Conservation (phyloP, 768 basidiomycete genomes). For the Chalciporus pseudorubinellus region DNA sequence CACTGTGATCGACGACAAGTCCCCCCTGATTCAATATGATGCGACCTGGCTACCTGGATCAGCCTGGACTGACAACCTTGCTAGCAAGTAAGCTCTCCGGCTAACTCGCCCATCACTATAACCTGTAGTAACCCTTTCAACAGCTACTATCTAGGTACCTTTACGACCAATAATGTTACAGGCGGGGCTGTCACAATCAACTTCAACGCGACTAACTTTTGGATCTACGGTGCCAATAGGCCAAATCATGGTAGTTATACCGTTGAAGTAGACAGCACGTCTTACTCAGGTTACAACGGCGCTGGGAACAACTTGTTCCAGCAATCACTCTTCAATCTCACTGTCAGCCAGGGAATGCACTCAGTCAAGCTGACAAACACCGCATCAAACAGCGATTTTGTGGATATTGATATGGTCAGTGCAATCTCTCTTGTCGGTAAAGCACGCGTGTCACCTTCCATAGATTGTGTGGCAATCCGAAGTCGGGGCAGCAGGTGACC, state of each 20-base stretch:
- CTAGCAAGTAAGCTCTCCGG: slow-evolving; percentile 15
- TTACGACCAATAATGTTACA: slow-evolving; percentile 35
- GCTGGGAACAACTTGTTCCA: slow-evolving; percentile 34
- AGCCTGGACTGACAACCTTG: slow-evolving; percentile 9
- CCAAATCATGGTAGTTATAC: slow-evolving; percentile 45
- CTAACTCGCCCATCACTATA: neutral
- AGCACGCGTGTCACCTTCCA: neutral
- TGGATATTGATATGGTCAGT: slow-evolving; percentile 49
- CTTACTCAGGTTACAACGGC: slow-evolving; percentile 31
- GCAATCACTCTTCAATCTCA: slow-evolving; percentile 38
- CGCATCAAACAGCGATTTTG: slow-evolving; percentile 30
- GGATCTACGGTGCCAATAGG: slow-evolving; percentile 51
- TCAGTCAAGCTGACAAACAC: slow-evolving; percentile 33
- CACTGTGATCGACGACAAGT: slow-evolving; percentile 32
- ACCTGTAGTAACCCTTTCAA: neutral
- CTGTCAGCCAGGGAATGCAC: slow-evolving; percentile 37
- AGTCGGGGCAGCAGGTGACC: slow-evolving; percentile 15
- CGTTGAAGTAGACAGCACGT: slow-evolving; percentile 39
- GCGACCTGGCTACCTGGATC: slow-evolving; percentile 20
- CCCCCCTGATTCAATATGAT: slow-evolving; percentile 31
- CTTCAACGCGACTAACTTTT: slow-evolving; percentile 50
- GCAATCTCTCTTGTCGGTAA: neutral
- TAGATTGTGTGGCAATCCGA: slow-evolving; percentile 32
- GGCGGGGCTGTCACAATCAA: slow-evolving; percentile 37
- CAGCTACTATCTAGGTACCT: slow-evolving; percentile 41